Base-by-base conservation (phyloP, 495 filamentous ascomycete genomes). In the Lineolata rhizophorae region DNA sequence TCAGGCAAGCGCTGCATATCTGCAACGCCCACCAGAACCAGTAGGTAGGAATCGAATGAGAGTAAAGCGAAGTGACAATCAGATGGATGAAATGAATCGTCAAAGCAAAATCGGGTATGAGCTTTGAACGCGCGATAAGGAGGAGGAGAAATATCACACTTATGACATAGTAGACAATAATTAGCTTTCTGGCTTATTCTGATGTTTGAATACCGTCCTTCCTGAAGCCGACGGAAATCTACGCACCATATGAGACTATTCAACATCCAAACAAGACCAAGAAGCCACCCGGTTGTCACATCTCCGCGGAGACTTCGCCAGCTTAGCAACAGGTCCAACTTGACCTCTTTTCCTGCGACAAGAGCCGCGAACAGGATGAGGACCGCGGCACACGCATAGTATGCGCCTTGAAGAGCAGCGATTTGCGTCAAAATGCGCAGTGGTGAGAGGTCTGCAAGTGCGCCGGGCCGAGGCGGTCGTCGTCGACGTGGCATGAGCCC, bases 41-140 rank as follows among this genome's bases (percentile, higher is more conserved):
- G 41, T 81, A 71, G 4, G 57, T 51, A 3, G 90, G 90, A 3
- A 95, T 41, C 1, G 66, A 58, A 29, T 63, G 64, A 12, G 83
- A 70, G 45, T 92, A 92, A 2, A 90, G 44, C 5, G 62, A 68
- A 2, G 75, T 75, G 39, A 77, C 50, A 34, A 91, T 37, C n/a
- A 93, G 64, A 42, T 94, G 81, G 19, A 94, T 56, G 52, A 76
- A 67, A 56, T 92, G 82, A 16, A 87, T 64, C 1, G 87, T 91
- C 15, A 94, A 61, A 4, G 80, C 72, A 50, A 99, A 99, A 50
- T 99, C 87, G 37, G 76, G 77, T 20, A 94, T 72, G 21, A 93
- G 70, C 47, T 94, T 94, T 17, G 74, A 82, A 33, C 84, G 78
- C 18, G 73, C 72, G 39, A 93, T 68, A 36, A 93, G 58, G 31